Percentiles rank a stretch among this genome's conserved stretches.
Evolutionary conservation across 2,329 filamentous ascomycete genomes (phyloP).

Genomic region (Myriangium duriaei): DNA sequence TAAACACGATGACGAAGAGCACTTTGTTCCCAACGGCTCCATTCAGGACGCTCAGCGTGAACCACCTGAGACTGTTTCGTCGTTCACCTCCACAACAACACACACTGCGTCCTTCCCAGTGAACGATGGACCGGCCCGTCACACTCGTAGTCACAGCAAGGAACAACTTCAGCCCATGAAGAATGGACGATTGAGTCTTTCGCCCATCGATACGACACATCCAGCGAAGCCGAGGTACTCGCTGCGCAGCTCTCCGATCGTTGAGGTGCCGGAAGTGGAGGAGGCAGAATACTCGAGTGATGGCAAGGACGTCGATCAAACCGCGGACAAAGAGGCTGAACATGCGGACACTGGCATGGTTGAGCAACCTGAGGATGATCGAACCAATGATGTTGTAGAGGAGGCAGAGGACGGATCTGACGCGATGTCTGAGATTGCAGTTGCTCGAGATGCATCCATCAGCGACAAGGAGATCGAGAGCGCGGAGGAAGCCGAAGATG

Average conservation of each 20-base stretch:
- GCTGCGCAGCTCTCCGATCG: neutral
- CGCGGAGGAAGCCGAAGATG: conserved; percentile 2
- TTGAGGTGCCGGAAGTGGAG: neutral
- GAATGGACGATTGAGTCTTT: neutral
- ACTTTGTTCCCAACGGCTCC: conserved; percentile 5
- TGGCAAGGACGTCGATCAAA: neutral
- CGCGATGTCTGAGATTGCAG: neutral
- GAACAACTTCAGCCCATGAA: neutral
- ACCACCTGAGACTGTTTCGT: neutral
- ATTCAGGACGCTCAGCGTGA: conserved; percentile 8
- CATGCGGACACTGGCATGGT: neutral
- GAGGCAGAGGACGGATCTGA: neutral
- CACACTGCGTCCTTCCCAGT: neutral
- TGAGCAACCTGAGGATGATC: neutral
- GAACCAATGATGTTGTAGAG: no score
- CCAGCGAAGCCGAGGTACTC: neutral
- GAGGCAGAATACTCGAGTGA: neutral
- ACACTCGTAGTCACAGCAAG: neutral
- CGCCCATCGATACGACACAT: neutral
- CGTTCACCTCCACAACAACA: conserved; percentile 4
- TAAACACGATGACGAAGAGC: conserved; percentile 3
- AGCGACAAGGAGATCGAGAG: neutral
- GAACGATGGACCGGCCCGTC: neutral
- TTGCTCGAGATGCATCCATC: neutral
- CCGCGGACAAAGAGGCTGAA: neutral